Evolutionary conservation across 139 green algal genomes (phyloP), one percentile per base, ranked within the genome.

Genomic region (Trebouxia sp.): DNA sequence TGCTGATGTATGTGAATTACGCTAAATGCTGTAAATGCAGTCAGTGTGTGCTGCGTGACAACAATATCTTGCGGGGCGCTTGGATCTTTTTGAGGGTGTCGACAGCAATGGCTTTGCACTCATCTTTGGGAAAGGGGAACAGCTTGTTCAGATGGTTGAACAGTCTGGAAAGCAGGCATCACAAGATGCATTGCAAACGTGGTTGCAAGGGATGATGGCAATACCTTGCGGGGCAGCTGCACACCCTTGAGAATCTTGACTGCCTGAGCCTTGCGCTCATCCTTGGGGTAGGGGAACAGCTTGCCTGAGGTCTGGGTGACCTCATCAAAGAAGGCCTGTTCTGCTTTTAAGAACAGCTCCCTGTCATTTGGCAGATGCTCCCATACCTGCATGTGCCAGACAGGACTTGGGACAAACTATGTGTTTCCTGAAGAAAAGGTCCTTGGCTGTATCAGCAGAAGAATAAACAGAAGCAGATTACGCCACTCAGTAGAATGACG

Each of bases 251-350:
- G 45, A 4, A 79, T 51, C 30, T 67, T 69, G 17, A 69, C 82
- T 32, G 75, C 76, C 10, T 42, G n/a, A 26, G 51, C 66, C 26
- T 80, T 82, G 72, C 78, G 83, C 48, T 84, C 65, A 35, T 81
- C 83, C 81, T 91, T 91, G 39, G 82, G 70, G 42, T 91, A 82
- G 5, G 84, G 80, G 74, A 89, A 92, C n/a, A 92, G 88, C 82
- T 88, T 89, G 39, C 92, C 92, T 42, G 89, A 94, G 39, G 89
- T 88, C 76, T 78, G 82, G 26, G 89, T 95, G 32, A 97, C 86
- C 32, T 89, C 78, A 56, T 91, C 82, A 58, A 97, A 97, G 82
- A 94, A 96, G 15, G 20, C 35, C n/a, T 87, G 80, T 86, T 97
- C 89, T 17, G 85, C 92, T 20, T 88, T 55, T 82, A 93, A 88